Conservation (phyloP, 2,329 filamentous ascomycete genomes). For the Cylindrodendrum hubeiense region DNA sequence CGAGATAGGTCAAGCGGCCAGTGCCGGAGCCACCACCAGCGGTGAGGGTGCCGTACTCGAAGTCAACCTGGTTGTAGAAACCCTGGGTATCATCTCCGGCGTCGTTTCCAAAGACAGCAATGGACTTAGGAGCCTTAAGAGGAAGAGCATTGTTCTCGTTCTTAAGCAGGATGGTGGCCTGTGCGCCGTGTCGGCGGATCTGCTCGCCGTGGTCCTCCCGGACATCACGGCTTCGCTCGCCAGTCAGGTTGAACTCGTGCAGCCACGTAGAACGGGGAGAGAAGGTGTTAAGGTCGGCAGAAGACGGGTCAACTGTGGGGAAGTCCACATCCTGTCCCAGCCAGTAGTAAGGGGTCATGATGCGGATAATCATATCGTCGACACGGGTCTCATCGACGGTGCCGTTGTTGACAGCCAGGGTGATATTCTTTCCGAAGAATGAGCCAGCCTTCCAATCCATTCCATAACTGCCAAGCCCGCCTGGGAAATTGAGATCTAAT, state of each 20-base stretch:
- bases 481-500: slow-evolving; percentile 66
- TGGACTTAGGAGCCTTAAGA: slow-evolving; percentile 66
- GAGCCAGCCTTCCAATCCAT: slow-evolving; percentile 47
- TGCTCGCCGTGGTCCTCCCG: slow-evolving; percentile 68
- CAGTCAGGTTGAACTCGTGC: slow-evolving; percentile 56
- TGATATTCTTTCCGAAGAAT: slow-evolving; percentile 60
- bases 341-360: slow-evolving; percentile 65
- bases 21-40: slow-evolving; percentile 68
- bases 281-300: slow-evolving; percentile 62
- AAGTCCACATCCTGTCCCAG: slow-evolving; percentile 62
- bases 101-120: slow-evolving; percentile 68
- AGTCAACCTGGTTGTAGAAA: slow-evolving; percentile 73
- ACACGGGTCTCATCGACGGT: slow-evolving; percentile 55
- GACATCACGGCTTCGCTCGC: slow-evolving; percentile 64
- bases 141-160: slow-evolving; percentile 74
- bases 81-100: slow-evolving; percentile 69
- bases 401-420: slow-evolving; percentile 61
- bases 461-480: slow-evolving; percentile 51
- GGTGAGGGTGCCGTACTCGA: slow-evolving; percentile 69
- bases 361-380: slow-evolving; percentile 64
- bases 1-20: slow-evolving; percentile 53
- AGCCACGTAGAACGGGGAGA: slow-evolving; percentile 62
- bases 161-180: slow-evolving; percentile 79
- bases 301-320: slow-evolving; percentile 58
- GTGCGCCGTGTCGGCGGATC: slow-evolving; percentile 65